A percentile compares a stretch with the other conserved stretches of the same genome.
Conservation (phyloP, 345 rosid genomes). For the Syzygium grande region DNA sequence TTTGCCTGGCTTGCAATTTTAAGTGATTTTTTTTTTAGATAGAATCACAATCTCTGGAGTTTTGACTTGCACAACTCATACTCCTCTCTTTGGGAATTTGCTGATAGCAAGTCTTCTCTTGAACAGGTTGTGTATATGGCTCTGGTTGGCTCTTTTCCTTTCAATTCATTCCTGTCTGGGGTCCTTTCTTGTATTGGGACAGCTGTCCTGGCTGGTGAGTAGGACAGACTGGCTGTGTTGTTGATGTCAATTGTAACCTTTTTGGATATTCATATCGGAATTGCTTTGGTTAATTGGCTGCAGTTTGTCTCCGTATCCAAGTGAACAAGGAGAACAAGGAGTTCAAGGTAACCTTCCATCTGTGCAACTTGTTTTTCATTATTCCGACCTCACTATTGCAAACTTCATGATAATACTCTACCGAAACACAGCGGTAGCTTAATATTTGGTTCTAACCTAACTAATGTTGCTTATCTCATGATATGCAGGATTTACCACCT, state of each 20-base stretch:
- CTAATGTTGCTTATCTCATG: background rate
- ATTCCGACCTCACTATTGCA: background rate
- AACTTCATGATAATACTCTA: background rate
- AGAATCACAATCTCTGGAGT: background rate
- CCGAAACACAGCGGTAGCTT: background rate
- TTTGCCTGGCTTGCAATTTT: constrained; percentile 49
- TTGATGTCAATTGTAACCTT: background rate
- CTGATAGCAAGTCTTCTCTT: background rate
- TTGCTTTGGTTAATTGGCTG: constrained; percentile 1
- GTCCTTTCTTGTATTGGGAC: constrained; percentile 95
- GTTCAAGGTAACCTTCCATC: constrained; percentile 1
- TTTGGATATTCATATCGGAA: background rate
- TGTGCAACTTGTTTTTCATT: background rate
- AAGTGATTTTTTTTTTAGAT: background rate
- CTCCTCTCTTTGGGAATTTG: background rate
- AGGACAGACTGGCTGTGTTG: constrained; percentile 30
- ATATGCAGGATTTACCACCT: constrained; percentile 35
- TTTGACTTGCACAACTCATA: background rate
- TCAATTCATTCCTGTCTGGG: constrained; percentile 99
- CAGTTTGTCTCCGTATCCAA: constrained; percentile 98
- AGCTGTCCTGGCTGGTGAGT: constrained; percentile 95
- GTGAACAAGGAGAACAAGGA: constrained; percentile 99
- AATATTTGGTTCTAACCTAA: background rate
- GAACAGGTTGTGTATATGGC: constrained; percentile 90
- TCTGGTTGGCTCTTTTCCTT: constrained; percentile 92